Base-by-base conservation (phyloP, 768 basidiomycete genomes). In the Hygrophorus pudorinus region DNA sequence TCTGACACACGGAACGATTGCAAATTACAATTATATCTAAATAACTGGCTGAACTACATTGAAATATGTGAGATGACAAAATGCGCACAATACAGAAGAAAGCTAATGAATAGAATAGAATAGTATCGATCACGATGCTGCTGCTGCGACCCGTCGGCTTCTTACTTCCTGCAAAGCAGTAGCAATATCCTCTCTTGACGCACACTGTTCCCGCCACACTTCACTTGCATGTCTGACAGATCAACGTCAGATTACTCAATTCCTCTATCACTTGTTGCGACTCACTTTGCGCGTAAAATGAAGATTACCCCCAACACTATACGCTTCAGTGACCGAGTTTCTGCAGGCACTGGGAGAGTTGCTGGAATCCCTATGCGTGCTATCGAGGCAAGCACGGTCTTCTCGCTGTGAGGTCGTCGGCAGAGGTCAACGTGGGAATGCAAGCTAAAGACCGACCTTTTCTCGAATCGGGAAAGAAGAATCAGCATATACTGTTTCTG, bases 401-500 rank as follows among this genome's bases (percentile, higher is more conserved):
- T 70, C 52, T 87, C 84, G 44, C 85, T 85, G 46, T 13, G 41
- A 27, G 3, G 24, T 24, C 24, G 24, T 24, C 24, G 24, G 24
- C 24, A 24, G 13, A 33, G 27, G 6, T 16, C n/a, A 34, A 37
- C 9, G 41, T 51, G 39, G 54, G 14, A 20, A 27, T 17, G 31
- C 45, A 41, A 16, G n/a, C 6, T 8, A 48, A n/a, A 6, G n/a
- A 43, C 72, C 49, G 41, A 87, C 87, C 78, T 82, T 55, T 72
- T 75, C 65, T 88, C 81, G 45, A 81, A 78, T 46, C 74, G 71
- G 16, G 73, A 58, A 18, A 96, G 63, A n/a, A 93, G 67, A 2
- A 79, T 63, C 7, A 92, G 65, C 9, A 98, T 70, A 59, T 97
- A 97, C 38, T 74, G 67, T 59, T 99, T 99, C 66, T 98, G 96